Base-by-base conservation (phyloP, 768 basidiomycete species). In the Agaricus blazei region DNA sequence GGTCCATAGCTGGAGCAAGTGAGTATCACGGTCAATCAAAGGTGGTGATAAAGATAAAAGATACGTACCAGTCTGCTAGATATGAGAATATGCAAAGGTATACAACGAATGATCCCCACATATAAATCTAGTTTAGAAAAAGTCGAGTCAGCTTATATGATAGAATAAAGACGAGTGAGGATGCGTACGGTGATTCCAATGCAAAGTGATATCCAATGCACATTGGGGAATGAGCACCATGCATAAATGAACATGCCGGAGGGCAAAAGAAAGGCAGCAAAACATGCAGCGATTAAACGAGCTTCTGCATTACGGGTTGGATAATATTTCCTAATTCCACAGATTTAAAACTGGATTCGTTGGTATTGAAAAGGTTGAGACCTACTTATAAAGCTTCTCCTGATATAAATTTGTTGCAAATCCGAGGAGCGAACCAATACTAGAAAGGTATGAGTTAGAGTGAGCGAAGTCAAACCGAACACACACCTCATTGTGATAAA, bases 161-260 rank as follows among this genome's bases (percentile, higher is more conserved):
- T 34, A 34, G 34, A 11, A 3, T 34, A 41, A 5, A 19, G 40
- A 41, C 3, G 34, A 51, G 41, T 14, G 36, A n/a, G n/a, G 28
- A 36, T 6, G 59, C 70, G 8, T 63, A 72, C 72, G 6, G 63
- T 65, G 15, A 87, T 75, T 2, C 79, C 87, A 28, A 87, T 76
- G 23, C 73, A 73, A 19, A 79, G 74, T 0, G 69, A 81, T 40
- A 85, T 80, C 88, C 88, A 90, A 53, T 75, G 78, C 1, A 88
- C 72, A 11, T 59, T 61, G 0, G 75, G 53, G 57, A 73, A 80
- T 11, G 82, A 79, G 3, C 83, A 82, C 82, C 86, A 89, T 0
- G 84, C 87, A 60, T 84, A 91, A 28, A 89, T 81, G 67, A 89
- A 79, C 78, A 87, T 83, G 15, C 78, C 80, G 0, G 67, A 58